phyloP scores from a whole-genome alignment of 305 asterid genomes.

The Solanum chacoense region DNA sequence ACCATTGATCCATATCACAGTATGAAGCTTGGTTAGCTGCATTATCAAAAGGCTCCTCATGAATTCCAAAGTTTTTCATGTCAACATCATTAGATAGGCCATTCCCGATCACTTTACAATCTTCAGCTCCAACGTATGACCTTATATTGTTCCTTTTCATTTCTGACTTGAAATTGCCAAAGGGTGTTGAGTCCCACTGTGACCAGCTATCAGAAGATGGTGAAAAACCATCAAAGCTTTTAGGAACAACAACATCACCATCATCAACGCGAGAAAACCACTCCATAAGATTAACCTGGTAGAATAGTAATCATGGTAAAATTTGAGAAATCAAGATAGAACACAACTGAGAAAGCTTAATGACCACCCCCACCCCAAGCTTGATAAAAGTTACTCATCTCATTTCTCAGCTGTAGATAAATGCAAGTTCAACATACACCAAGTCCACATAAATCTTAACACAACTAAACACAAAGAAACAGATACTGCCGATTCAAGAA shows the following conservation, averaged over 20 bases:
- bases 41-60: not conserved
- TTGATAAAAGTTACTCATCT: not conserved
- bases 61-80: not conserved
- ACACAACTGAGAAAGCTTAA: not conserved
- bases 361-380: not conserved
- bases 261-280: not conserved
- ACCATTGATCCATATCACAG: not conserved
- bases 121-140: not conserved
- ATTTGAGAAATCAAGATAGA: not conserved
- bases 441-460: not conserved
- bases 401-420: not conserved
- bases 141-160: not conserved
- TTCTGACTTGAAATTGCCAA: not conserved
- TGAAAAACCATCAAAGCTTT: not conserved
- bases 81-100: not conserved
- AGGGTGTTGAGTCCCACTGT: not conserved
- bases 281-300: conserved; percentile 2
- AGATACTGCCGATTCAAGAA: not conserved
- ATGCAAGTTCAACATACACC: not conserved
- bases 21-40: not conserved
- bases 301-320: not conserved
- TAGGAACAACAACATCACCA: not conserved
- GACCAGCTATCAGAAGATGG: conserved; percentile 1
- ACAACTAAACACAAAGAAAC: not conserved
- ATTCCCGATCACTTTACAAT: not conserved